Conservation (phyloP, 805 yeast species). For the Tetrapisispora iriomotensis region DNA sequence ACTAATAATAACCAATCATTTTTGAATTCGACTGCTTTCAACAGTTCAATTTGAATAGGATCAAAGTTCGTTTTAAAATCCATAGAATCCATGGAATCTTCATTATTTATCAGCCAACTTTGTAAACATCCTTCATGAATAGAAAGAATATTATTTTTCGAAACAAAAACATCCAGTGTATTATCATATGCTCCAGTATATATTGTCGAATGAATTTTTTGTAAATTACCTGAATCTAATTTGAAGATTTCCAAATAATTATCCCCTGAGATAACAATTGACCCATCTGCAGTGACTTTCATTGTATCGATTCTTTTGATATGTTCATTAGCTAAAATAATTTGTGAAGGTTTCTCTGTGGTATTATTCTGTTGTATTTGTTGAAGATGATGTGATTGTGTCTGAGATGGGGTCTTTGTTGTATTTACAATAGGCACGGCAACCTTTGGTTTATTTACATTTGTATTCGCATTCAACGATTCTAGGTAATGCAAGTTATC, state of each 20-base stretch:
- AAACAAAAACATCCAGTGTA: not conserved
- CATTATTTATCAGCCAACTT: not conserved
- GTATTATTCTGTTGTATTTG: not conserved
- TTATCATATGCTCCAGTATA: not conserved
- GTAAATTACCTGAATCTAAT: not conserved
- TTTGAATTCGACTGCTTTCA: slow-evolving; percentile 1
- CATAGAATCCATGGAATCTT: not conserved
- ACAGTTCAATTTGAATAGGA: not conserved
- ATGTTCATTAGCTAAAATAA: not conserved
- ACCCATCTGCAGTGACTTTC: not conserved
- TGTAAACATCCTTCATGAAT: not conserved
- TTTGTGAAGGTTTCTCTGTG: not conserved
- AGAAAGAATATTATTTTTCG: slow-evolving; percentile 1
- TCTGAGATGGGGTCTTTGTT: too few species aligned
- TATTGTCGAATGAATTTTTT: not conserved
- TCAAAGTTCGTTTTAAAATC: not conserved
- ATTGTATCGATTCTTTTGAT: not conserved
- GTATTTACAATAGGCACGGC: too few species aligned
- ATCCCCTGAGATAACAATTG: slow-evolving; percentile 9
- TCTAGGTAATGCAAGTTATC: slow-evolving; percentile 18
- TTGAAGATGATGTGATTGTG: too few species aligned
- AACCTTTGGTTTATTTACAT: not conserved
- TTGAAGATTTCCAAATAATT: slow-evolving; percentile 16
- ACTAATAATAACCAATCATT: slow-evolving; percentile 22
- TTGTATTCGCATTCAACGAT: slow-evolving; percentile 14